Conservation (phyloP, 1,139 yeast species). For the Geotrichum armillariae region DNA sequence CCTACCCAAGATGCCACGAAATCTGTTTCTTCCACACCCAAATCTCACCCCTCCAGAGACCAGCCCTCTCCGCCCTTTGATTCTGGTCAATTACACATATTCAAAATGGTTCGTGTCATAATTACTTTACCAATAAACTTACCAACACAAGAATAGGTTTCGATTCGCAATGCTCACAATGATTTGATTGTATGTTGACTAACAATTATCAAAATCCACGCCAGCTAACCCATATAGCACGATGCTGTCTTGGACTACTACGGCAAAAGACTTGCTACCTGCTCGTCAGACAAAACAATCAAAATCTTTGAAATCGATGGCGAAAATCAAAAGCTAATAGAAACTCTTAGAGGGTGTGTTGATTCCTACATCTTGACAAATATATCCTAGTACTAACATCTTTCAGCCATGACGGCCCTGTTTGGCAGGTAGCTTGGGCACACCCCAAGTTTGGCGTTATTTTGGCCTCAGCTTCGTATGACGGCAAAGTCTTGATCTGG, state of each 20-base stretch:
- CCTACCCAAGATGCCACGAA: conserved; percentile 13
- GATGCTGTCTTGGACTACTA: conserved; percentile 97
- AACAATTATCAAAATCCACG: not conserved
- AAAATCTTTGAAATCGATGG: conserved; percentile 90
- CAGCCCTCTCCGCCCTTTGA: too few relatives aligned
- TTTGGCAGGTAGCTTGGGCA: conserved; percentile 99
- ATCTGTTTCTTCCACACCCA: not conserved
- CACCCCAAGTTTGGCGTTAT: conserved; percentile 97
- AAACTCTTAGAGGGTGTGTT: conserved; percentile 63
- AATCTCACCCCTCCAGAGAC: not conserved
- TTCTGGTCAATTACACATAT: too few relatives aligned
- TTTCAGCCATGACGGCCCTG: conserved; percentile 83
- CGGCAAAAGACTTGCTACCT: conserved; percentile 91
- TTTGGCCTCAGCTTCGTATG: conserved; percentile 92
- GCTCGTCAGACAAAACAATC: conserved; percentile 92
- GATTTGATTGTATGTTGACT: conserved; percentile 58
- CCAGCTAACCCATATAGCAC: conserved; percentile 44
- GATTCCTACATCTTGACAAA: not conserved
- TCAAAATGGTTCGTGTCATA: not conserved
- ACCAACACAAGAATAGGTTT: conserved; percentile 27
- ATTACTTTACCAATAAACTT: not conserved
- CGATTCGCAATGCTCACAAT: conserved; percentile 44
- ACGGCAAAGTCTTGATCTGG: conserved; percentile 94
- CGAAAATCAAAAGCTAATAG: conserved; percentile 65
- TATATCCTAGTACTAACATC: not conserved